Base-by-base conservation (phyloP, 176 grass and related monocot species). In the Ananas comosus region DNA sequence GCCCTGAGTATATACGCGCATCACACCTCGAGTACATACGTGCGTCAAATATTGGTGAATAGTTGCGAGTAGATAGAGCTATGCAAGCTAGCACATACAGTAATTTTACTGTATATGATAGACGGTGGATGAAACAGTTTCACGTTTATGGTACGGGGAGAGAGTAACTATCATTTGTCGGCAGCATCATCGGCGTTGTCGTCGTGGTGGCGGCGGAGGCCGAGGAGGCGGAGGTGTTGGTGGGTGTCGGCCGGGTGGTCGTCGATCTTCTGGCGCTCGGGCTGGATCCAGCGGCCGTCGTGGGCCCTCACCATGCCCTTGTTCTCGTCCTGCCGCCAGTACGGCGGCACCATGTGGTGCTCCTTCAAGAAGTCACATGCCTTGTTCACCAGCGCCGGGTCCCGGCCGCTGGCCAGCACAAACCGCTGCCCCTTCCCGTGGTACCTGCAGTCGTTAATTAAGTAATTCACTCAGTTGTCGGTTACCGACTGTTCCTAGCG, bases 371-470 rank as follows among this genome's bases (percentile, higher is more conserved):
- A 96, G 69, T 91, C 82, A 48, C 73, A 78, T 3, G 84, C 81
- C 81, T 96, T 96, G 84, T 96, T 96, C 67, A 96, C 87, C 73
- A 96, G 66, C 74, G 91, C 91, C 25, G 84, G 91, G 70, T 96
- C 91, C 19, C 87, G 78, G 17, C 82, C 82, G 69, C 72, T 96
- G 48, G 79, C 84, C 67, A 85, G 71, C 73, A 78, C 51, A 66
- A 96, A 96, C 50, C 81, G 64, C 70, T 85, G 63, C 9, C 87
- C 87, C 12, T 67, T 84, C 0, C 91, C 91, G 10, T 91, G 91
- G 75, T 88, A 96, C 76, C 91, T 95, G 67, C 51, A 49, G 64
- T 8, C 24, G 48, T 48, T 11, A 49, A 57, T 14, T 12, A 14
- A 14, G 1, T 14, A 13, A 14, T 13, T 0, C 25, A 2, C 2